Percentiles rank a stretch among this genome's conserved stretches.
These are phyloP conservation scores for Pyrenochaeta sp. DNA, from an alignment of 2,329 filamentous ascomycete genomes.

Conservation along the genomic window DNA sequence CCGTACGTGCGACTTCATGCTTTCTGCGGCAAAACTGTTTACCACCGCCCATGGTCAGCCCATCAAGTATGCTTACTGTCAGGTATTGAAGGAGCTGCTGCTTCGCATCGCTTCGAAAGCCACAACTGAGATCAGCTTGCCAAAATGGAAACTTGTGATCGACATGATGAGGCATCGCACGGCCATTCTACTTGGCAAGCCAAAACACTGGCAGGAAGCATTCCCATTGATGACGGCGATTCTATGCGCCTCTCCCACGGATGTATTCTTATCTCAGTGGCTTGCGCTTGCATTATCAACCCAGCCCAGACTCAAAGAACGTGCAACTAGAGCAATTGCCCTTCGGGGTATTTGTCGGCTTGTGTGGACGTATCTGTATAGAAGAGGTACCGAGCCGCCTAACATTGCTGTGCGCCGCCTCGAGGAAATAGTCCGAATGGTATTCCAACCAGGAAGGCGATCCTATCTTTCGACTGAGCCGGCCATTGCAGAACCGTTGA, in stretches of 20 bases:
- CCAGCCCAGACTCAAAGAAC: conserved; percentile 85
- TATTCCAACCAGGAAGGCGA: conserved; percentile 81
- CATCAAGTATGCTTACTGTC: conserved; percentile 94
- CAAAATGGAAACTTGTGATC: conserved; percentile 88
- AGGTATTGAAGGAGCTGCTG: conserved; percentile 85
- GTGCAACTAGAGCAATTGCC: conserved; percentile 77
- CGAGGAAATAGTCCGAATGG: conserved; percentile 86
- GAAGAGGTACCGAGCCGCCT: conserved; percentile 73
- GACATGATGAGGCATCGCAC: conserved; percentile 80
- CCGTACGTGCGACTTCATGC: conserved; percentile 88
- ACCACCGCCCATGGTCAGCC: conserved; percentile 84
- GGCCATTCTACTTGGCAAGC: conserved; percentile 86
- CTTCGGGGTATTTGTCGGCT: conserved; percentile 90
- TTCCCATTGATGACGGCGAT: conserved; percentile 89
- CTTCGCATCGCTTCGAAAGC: conserved; percentile 86
- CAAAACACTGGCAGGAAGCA: conserved; percentile 87
- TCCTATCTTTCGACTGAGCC: conserved; percentile 84
- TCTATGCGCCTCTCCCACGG: conserved; percentile 85
- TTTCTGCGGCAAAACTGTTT: conserved; percentile 82
- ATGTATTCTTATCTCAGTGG: conserved; percentile 88
- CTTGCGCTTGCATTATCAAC: conserved; percentile 79
- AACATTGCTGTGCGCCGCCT: conserved; percentile 77
- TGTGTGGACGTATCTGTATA: conserved; percentile 93
- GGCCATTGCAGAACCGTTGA: conserved; percentile 85
- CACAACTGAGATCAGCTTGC: conserved; percentile 76